Base-by-base conservation (phyloP, 495 filamentous ascomycete genomes). In the Penicillium pulvis region DNA sequence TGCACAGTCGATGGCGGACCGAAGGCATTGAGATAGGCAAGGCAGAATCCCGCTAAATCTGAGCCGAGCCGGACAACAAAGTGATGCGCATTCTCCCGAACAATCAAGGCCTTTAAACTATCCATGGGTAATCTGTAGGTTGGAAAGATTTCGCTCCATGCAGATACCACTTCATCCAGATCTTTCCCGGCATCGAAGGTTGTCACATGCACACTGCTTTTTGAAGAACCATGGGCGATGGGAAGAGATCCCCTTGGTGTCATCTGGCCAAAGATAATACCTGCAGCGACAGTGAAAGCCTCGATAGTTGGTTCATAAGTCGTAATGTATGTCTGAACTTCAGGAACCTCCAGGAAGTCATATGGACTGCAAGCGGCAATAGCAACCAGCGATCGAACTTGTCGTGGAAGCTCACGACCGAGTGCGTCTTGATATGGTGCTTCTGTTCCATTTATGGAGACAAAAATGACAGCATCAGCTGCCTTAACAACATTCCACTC, bases 271-370 rank as follows among this genome's bases (percentile, higher is more conserved):
- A 81, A 81, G 9, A 82, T 73, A n/a, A 76, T 63, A 31, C 71
- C 68, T 1, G 70, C 63, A 6, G 76, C 79, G 11, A 75, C 72
- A 9, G 64, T 48, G 44, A 81, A 81, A 1, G 78, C 76, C 51
- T 78, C 76, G n/a, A 74, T 39, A 0, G 77, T 80, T 23, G 78
- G 78, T 51, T 82, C 79, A 44, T 82, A 82, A 5, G 73, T 78
- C 14, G 76, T 60, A 23, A 82, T 64, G 54, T 82, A 82, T 44
- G 78, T 80, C 30, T 72, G 64, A 17, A 79, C 66, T 23, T 69
- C 68, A 1, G 57, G 36, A 19, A 70, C 71, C 30, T 78, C 71
- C 10, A 82, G 65, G 43, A 81, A 81, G 53, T 82, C 79, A 56
- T 82, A 82, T 8, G 79, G 79, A 55, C 71, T 77, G 51, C 76